phyloP scores from a whole-genome alignment of 805 yeast species.

The Wickerhamiella kurtzmanii region DNA sequence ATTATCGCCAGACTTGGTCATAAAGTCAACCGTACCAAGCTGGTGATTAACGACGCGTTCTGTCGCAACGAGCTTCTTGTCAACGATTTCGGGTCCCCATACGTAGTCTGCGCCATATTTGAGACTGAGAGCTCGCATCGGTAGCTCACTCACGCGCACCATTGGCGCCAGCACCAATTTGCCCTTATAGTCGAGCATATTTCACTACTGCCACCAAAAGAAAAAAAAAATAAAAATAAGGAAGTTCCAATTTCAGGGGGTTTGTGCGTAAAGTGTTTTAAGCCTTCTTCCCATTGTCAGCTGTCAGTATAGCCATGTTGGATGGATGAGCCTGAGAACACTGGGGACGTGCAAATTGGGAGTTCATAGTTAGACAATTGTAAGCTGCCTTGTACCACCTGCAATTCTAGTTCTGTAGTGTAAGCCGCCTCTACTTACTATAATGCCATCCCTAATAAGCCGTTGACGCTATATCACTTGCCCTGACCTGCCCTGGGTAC shows the following conservation, averaged over 20 bases:
- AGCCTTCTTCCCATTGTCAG: too few species aligned
- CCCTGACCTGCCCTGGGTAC: too few species aligned
- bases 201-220: background rate
- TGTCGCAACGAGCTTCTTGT: conserved; percentile 65
- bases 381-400: too few species aligned
- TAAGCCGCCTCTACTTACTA: too few species aligned
- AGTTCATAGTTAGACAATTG: too few species aligned
- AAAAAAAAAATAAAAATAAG: too few species aligned
- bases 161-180: conserved; percentile 86
- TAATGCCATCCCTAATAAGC: too few species aligned
- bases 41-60: conserved; percentile 43
- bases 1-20: conserved; percentile 29
- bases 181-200: conserved; percentile 58
- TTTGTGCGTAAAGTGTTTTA: background rate
- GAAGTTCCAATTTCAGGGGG: too few species aligned
- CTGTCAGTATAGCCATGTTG: background rate
- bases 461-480: too few species aligned
- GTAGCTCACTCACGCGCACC: conserved; percentile 90
- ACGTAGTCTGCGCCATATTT: conserved; percentile 86
- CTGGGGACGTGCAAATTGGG: too few species aligned
- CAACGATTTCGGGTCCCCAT: conserved; percentile 93
- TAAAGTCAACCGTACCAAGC: conserved; percentile 24
- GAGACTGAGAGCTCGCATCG: conserved; percentile 68
- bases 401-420: too few species aligned
- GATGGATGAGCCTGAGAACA: background rate